Evolutionary conservation across 495 filamentous ascomycete genomes (phyloP).

Genomic region (Podospora fimiseda): DNA sequence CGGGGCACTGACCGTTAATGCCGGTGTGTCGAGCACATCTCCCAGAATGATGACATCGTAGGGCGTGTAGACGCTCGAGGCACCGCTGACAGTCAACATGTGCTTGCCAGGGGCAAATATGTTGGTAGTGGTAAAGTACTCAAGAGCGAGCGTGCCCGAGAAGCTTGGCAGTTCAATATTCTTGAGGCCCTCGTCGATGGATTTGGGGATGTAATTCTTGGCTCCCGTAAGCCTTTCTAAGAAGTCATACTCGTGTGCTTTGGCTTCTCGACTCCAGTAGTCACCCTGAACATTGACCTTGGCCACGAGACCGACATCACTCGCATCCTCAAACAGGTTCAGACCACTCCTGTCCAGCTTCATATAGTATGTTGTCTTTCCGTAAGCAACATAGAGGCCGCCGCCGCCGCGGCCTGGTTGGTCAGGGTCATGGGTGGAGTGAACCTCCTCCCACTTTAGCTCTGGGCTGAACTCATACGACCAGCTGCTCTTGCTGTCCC

Average conservation of each 20-base stretch:
- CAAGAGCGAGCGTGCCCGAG: not conserved
- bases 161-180: not conserved
- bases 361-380: not conserved
- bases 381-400: not conserved
- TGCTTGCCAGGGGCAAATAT: not conserved
- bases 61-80: not conserved
- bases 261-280: not conserved
- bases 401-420: too few species aligned
- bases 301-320: not conserved
- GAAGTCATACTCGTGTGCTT: not conserved
- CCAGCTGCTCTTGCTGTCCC: not conserved
- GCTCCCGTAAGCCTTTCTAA: not conserved
- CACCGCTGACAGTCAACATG: not conserved
- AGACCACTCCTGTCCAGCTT: not conserved
- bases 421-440: too few species aligned
- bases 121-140: not conserved
- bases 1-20: not conserved
- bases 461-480: not conserved
- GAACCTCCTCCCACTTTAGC: not conserved
- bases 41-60: not conserved
- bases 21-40: not conserved
- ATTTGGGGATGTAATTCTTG: not conserved
- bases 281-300: not conserved
- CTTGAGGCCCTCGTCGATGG: not conserved
- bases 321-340: not conserved